Base-by-base conservation (phyloP, 2,329 filamentous ascomycete genomes). In the Lizonia empirigonia region DNA sequence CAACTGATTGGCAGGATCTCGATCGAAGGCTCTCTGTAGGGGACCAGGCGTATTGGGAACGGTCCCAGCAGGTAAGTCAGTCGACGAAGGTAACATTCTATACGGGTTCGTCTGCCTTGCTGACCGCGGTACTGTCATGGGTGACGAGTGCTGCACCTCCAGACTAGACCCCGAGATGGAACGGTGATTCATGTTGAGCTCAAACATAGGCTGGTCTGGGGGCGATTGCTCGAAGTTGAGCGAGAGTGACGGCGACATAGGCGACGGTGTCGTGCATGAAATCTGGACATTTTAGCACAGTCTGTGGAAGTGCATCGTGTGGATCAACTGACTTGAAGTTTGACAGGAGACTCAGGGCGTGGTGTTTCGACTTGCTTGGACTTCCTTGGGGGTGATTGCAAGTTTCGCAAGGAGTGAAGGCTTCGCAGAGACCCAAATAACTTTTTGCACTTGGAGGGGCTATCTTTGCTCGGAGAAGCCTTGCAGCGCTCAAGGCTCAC, bases 21-120 rank as follows among this genome's bases (percentile, higher is more conserved):
- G 44, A 4, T 63, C 56, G 15, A 63, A 60, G 1, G 53, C 45
- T 12, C 44, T 59, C 35, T 60, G 63, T n/a, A 72, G 40, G 7
- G 65, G 69, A 24, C 60, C 64, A 30, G 69, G 68, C 3, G 67
- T 62, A 20, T 54, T 52, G 15, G 66, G 65, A 23, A 71, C 22
- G 8, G 65, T 67, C 15, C 65, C 67, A n/a, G 52, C 42, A 12
- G 52, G 56, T 34, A 70, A 54, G 8, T 35, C 29, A 13, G 41
- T 44, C 2, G 42, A 8, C 10, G 29, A 19, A 23, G 51, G 38
- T 15, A 50, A 36, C 4, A 44, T 33, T 20, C 23, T 39, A 7
- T 41, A 22, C 16, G 33, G 7, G 12, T 27, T 33, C 23, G 36
- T 23, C 41, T 59, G 44, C 22, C 58, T 53, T 9, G 40, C 35